Evolutionary conservation across 2,329 filamentous ascomycete genomes (phyloP).

Genomic region (Coniochaeta ligniaria): DNA sequence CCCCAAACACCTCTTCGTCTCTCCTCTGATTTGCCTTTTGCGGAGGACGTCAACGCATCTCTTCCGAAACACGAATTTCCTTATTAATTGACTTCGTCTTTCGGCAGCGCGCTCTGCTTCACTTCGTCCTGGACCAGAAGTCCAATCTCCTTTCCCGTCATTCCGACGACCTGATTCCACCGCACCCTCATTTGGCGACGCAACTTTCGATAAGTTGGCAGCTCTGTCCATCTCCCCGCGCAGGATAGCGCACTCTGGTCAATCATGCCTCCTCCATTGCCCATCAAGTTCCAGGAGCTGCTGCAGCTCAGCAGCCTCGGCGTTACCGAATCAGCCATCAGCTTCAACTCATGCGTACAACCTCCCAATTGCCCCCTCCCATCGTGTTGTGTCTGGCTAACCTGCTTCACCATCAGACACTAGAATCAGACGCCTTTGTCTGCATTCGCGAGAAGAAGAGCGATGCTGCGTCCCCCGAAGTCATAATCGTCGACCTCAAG

Average conservation of each 20-base stretch:
- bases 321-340: conserved; percentile 47
- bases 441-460: conserved; percentile 93
- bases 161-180: not conserved
- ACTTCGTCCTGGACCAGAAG: not conserved
- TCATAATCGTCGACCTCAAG: conserved; percentile 96
- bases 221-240: conserved; percentile 16
- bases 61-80: not conserved
- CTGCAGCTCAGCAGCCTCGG: conserved; percentile 29
- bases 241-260: conserved; percentile 21
- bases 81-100: not conserved
- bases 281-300: conserved; percentile 34
- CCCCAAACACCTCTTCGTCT: conserved; percentile 3
- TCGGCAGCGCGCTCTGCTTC: not conserved
- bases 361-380: conserved; percentile 15
- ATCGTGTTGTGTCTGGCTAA: conserved; percentile 12
- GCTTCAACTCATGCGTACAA: conserved; percentile 80
- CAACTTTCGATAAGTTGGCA: conserved; percentile 20
- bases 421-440: conserved; percentile 95
- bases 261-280: conserved; percentile 25
- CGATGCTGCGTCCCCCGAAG: conserved; percentile 78
- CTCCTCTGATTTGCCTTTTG: conserved; percentile 2
- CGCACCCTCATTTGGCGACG: not conserved
- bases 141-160: conserved; percentile 4
- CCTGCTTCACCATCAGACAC: conserved; percentile 56
- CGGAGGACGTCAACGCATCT: not conserved